Evolutionary conservation across 148 eudicot species (phyloP), one percentile per base, ranked within the genome.

Genomic region (Fagopyrum esculentum): DNA sequence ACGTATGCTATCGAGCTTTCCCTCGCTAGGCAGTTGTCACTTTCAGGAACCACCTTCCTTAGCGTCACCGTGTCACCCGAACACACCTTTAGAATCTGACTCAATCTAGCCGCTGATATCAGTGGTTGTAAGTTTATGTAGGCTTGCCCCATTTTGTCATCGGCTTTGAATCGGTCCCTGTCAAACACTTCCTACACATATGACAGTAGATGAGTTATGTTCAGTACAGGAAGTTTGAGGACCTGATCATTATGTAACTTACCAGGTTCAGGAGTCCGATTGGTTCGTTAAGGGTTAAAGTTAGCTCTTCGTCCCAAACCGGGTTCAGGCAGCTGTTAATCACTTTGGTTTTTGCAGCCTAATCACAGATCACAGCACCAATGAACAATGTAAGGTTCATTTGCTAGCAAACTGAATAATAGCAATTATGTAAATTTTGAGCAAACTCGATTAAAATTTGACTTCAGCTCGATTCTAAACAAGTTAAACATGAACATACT

Each of bases 81-180:
- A 35, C 87, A 74, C 43, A 83, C 84, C 75, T 83, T 84, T 11
- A 90, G 82, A 76, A 88, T 81, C 82, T 87, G 84, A 74, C 78
- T 83, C 70, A 90, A 57, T 78, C 92, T 84, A 19, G 89, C 90
- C 8, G 89, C 85, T 9, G 90, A 87, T 4, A 83, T 77, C 12
- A 90, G 79, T 6, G 96, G 96, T 57, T 88, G 96, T 47, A 90
- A 87, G 73, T 77, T 84, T 49, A 90, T 71, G 17, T 81, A 76
- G 56, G 96, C 90, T 43, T 76, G 78, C 35, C 96, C 96, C 96
- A 90, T 90, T 83, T 88, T 83, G 84, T 90, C 96, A 63, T 88
- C 96, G 6, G 92, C 87, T 78, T 90, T 90, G 88, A 90, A 84
- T 19, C 84, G 81, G 76, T 90, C 96, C 79, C 82, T 90, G 73